A percentile compares a stretch with the other conserved stretches of the same genome.
phyloP scores from a whole-genome alignment of 352 stramenopile species.

The Phytophthora aleatoria region DNA sequence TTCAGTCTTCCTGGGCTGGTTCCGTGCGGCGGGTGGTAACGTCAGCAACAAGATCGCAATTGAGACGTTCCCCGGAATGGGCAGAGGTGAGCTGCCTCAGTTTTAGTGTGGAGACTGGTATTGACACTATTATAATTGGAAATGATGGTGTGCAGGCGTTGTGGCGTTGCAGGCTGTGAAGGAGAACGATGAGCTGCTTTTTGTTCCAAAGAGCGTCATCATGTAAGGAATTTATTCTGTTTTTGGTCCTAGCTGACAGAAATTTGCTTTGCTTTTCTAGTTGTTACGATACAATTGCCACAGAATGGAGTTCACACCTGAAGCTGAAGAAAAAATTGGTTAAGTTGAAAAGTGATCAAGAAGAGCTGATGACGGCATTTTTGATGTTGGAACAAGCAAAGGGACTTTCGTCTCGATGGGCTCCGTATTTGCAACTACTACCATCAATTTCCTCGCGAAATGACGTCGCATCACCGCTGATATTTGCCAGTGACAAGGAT shows the following conservation, averaged over 20 bases:
- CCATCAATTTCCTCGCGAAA: conserved; percentile 26
- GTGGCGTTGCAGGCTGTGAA: conserved; percentile 31
- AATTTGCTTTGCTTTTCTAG: conserved; percentile 9
- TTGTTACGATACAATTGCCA: conserved; percentile 45
- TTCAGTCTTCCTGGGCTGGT: conserved; percentile 50
- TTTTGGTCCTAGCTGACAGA: background rate
- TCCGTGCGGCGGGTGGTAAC: conserved; percentile 37
- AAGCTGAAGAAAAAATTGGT: conserved; percentile 42
- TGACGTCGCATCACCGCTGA: conserved; percentile 40
- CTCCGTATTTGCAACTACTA: conserved; percentile 58
- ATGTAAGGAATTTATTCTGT: conserved; percentile 33
- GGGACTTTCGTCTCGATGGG: conserved; percentile 44
- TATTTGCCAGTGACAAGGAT: conserved; percentile 33
- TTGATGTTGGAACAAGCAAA: conserved; percentile 61
- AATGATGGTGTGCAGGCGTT: conserved; percentile 22
- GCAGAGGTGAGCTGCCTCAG: conserved; percentile 27
- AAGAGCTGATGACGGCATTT: conserved; percentile 72
- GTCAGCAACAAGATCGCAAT: conserved; percentile 32
- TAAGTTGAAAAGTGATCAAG: conserved; percentile 37
- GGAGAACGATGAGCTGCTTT: conserved; percentile 43
- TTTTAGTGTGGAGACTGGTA: background rate
- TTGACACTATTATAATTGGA: too few relatives aligned
- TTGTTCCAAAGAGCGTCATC: conserved; percentile 48
- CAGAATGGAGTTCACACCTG: conserved; percentile 20
- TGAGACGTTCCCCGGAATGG: conserved; percentile 41